Evolutionary conservation across 768 basidiomycete genomes (phyloP).

Genomic region (Infundibulicybe gibba): DNA sequence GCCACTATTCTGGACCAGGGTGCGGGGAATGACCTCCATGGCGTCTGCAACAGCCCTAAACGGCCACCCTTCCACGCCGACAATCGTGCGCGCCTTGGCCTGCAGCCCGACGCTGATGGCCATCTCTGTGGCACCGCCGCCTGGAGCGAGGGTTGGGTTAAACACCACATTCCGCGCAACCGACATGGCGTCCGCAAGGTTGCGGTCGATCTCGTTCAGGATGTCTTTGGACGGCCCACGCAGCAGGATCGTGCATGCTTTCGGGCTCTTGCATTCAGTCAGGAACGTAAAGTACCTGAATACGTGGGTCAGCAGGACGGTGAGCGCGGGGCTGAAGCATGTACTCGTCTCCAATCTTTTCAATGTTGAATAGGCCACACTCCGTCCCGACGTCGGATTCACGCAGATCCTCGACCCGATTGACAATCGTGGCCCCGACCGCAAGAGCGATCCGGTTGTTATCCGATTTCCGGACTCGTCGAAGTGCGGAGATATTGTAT

Average conservation of each 20-base stretch:
- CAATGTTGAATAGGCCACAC: conserved; percentile 95
- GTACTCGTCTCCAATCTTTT: conserved; percentile 95
- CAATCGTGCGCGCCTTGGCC: conserved; percentile 71
- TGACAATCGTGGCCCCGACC: conserved; percentile 94
- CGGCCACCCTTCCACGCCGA: conserved; percentile 89
- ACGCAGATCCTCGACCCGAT: conserved; percentile 91
- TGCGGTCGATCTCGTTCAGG: conserved; percentile 96
- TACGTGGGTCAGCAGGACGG: background rate
- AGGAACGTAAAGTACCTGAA: conserved; percentile 94
- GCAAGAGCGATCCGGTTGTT: conserved; percentile 98
- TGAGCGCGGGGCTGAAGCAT: conserved; percentile 11
- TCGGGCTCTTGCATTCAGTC: conserved; percentile 84
- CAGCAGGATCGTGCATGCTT: conserved; percentile 97
- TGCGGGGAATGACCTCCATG: conserved; percentile 95
- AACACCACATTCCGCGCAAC: conserved; percentile 97
- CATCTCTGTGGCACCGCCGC: conserved; percentile 98
- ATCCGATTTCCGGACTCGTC: conserved; percentile 97
- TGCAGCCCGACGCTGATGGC: conserved; percentile 89
- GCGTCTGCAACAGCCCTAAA: conserved; percentile 93
- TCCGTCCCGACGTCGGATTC: conserved; percentile 89
- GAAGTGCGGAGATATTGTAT: conserved; percentile 86
- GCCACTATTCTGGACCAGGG: conserved; percentile 91
- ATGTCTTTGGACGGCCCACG: conserved; percentile 98
- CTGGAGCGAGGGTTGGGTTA: conserved; percentile 90
- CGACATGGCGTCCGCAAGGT: conserved; percentile 95